phyloP scores from a whole-genome alignment of 495 filamentous ascomycete species.

The Neurospora sp. region DNA sequence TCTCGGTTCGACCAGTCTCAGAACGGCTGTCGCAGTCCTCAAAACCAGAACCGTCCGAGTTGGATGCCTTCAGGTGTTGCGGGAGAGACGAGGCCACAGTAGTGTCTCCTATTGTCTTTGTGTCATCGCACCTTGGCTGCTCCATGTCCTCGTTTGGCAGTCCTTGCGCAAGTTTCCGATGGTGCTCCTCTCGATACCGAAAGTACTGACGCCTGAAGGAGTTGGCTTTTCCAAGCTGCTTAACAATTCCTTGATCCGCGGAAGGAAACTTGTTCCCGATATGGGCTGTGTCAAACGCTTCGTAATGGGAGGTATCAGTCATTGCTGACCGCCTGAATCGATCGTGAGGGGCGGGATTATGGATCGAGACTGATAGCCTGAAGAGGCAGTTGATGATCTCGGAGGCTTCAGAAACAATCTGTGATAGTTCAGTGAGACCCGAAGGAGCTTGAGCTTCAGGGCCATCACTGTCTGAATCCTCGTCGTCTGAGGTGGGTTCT shows the following conservation, averaged over 20 bases:
- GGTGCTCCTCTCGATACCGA: conserved; percentile 31
- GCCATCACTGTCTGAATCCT: not conserved
- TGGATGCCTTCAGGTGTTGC: not conserved
- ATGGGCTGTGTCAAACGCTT: conserved; percentile 4
- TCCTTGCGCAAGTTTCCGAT: conserved; percentile 24
- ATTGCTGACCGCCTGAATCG: conserved; percentile 7
- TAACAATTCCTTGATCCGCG: conserved; percentile 5
- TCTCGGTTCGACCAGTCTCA: conserved; percentile 10
- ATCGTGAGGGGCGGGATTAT: conserved; percentile 19
- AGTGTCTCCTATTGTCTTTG: not conserved
- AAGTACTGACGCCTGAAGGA: conserved; percentile 32
- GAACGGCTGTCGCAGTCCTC: conserved; percentile 10
- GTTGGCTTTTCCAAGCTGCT: conserved; percentile 33
- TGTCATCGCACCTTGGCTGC: not conserved
- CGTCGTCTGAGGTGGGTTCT: not conserved
- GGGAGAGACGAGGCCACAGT: conserved; percentile 14
- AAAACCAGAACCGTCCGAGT: not conserved
- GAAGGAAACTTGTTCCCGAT: not conserved
- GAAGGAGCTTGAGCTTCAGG: not conserved
- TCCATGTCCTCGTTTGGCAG: not conserved
- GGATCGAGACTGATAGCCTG: conserved; percentile 10
- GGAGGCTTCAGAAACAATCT: conserved; percentile 3
- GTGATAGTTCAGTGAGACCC: conserved; percentile 3
- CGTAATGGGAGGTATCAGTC: conserved; percentile 8
- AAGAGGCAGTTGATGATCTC: conserved; percentile 14